phyloP scores from a whole-genome alignment of 257 asterid genomes.

The Scutellaria minor region DNA sequence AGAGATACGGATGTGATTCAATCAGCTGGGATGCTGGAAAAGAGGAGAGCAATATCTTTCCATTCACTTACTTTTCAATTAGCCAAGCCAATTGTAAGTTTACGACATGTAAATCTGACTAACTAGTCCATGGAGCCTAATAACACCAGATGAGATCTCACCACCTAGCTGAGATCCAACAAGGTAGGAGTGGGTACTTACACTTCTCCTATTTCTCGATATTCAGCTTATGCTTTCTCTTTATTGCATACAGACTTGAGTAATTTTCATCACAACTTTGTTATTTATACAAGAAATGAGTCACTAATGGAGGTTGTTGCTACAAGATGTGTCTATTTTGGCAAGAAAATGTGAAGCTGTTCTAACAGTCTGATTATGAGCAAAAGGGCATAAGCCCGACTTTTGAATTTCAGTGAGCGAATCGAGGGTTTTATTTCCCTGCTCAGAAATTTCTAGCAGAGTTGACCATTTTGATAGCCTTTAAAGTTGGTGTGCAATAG shows the following conservation, averaged over 20 bases:
- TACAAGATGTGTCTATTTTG: neutral
- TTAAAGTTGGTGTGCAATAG: neutral
- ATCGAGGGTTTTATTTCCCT: neutral
- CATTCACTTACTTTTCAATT: neutral
- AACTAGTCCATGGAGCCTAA: neutral
- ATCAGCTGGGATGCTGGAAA: neutral
- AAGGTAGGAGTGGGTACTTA: neutral
- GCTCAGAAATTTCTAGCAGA: neutral
- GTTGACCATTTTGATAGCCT: neutral
- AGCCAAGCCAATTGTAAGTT: neutral
- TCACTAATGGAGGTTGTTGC: neutral
- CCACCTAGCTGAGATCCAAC: neutral
- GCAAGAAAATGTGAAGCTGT: slow-evolving; percentile 1
- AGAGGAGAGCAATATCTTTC: neutral
- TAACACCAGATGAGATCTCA: neutral
- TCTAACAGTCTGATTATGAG: neutral
- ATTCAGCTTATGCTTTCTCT: slow-evolving; percentile 6
- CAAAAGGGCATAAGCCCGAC: too few relatives aligned
- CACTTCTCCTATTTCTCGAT: neutral
- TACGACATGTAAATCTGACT: neutral
- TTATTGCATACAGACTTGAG: neutral
- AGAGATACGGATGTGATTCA: neutral
- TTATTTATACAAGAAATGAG: neutral
- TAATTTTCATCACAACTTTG: neutral
- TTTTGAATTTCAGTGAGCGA: too few relatives aligned